phyloP scores from a whole-genome alignment of 164 flowering plant genomes.

The Sextonia rubra region DNA sequence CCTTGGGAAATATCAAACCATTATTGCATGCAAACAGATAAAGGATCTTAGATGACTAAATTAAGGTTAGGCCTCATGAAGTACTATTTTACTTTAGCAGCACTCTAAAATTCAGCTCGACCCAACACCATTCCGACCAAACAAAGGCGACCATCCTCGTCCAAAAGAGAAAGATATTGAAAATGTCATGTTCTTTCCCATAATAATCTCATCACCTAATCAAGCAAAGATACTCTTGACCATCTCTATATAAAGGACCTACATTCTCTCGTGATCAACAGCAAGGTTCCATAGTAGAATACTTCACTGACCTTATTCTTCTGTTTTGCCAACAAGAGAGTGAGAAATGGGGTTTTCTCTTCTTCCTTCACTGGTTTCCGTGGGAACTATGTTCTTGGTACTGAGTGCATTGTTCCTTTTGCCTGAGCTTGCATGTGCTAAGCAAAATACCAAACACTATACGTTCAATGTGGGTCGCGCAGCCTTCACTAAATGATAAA shows the following conservation, averaged over 20 bases:
- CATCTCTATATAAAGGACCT: constrained; percentile 2
- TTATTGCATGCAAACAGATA: neutral
- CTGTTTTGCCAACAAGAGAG: neutral
- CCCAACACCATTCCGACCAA: neutral
- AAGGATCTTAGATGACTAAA: neutral
- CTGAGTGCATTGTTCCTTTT: neutral
- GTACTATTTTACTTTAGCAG: constrained; percentile 4
- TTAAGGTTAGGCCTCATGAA: neutral
- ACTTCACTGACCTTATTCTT: neutral
- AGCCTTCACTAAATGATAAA: neutral
- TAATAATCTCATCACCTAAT: constrained; percentile 6
- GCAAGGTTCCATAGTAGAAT: neutral
- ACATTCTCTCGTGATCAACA: neutral
- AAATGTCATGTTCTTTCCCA: neutral
- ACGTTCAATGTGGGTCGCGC: constrained; percentile 14
- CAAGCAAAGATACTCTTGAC: constrained; percentile 1
- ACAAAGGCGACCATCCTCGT: neutral
- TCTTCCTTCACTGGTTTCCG: neutral
- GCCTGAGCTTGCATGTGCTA: constrained; percentile 8
- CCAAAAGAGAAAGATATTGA: too few relatives aligned
- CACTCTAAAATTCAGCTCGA: constrained; percentile 17
- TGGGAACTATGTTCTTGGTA: constrained; percentile 3
- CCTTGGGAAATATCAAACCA: neutral
- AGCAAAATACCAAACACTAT: constrained; percentile 15
- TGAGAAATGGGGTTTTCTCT: constrained; percentile 6